Percentiles rank a stretch among this genome's conserved stretches.
phyloP scores from a whole-genome alignment of 495 filamentous ascomycete genomes.

The Talaromyces nanjingensis region DNA sequence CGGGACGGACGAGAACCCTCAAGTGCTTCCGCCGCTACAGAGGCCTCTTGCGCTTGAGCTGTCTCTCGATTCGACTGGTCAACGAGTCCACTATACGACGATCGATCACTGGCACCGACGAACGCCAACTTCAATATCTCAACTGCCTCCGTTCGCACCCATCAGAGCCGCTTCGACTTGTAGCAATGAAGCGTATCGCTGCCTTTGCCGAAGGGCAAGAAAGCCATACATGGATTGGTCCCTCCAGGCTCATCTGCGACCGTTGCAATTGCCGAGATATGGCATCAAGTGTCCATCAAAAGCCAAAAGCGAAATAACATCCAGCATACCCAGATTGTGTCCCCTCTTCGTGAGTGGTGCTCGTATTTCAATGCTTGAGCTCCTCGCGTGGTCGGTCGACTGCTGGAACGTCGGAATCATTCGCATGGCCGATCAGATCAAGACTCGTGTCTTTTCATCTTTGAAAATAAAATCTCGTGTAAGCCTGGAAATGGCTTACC shows the following conservation, averaged over 20 bases:
- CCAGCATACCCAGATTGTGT: neutral
- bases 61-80: conserved; percentile 1
- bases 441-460: neutral
- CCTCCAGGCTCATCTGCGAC: conserved; percentile 17
- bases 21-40: neutral
- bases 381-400: conserved; percentile 18
- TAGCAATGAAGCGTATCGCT: conserved; percentile 39
- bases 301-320: neutral
- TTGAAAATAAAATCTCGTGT: conserved; percentile 7
- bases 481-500: conserved; percentile 7
- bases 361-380: conserved; percentile 38
- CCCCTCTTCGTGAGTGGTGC: conserved; percentile 26
- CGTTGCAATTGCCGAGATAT: neutral
- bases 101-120: neutral
- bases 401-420: conserved; percentile 9
- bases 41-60: neutral
- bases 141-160: conserved; percentile 18
- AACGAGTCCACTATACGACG: neutral
- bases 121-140: neutral
- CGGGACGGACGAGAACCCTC: neutral
- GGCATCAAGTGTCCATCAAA: neutral
- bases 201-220: neutral
- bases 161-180: conserved; percentile 27
- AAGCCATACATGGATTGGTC: conserved; percentile 36
- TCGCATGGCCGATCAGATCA: neutral